Evolutionary conservation across 805 yeast genomes (phyloP).

Genomic region (Ogataea naganishii): DNA sequence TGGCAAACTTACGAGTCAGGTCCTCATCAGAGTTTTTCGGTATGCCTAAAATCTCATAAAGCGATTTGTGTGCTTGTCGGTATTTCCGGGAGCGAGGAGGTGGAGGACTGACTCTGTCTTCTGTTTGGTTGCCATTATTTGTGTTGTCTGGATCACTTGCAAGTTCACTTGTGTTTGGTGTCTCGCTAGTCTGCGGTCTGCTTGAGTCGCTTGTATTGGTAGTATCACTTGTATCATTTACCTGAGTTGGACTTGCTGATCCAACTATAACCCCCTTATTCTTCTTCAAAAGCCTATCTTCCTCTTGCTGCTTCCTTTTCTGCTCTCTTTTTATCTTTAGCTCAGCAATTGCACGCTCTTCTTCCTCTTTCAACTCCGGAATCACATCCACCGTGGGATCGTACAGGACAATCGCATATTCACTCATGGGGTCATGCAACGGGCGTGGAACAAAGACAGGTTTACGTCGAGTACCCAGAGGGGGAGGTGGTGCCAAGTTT

Average conservation of each 20-base stretch:
- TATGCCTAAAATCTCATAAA: constrained; percentile 78
- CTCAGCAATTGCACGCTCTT: constrained; percentile 15
- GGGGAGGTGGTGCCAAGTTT: constrained; percentile 53
- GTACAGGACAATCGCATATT: constrained; percentile 86
- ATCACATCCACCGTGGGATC: constrained; percentile 84
- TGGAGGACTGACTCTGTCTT: no score
- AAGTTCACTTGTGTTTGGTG: no score
- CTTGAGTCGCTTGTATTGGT: no score
- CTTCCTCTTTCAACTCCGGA: constrained; percentile 22
- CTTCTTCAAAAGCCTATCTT: constrained; percentile 12
- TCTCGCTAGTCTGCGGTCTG: no score
- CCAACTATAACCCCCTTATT: no score
- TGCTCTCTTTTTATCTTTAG: constrained; percentile 9
- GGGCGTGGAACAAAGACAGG: constrained; percentile 77
- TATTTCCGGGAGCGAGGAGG: no score
- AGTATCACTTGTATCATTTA: no score
- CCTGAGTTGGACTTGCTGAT: no score
- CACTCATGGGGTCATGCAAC: constrained; percentile 89
- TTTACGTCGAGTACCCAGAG: constrained; percentile 73
- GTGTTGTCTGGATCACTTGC: no score
- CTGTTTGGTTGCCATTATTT: no score
- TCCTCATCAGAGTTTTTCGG: constrained; percentile 40
- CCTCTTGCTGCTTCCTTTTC: constrained; percentile 17
- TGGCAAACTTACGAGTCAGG: constrained; percentile 46
- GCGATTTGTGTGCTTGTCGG: constrained; percentile 48